phyloP scores from a whole-genome alignment of 192 early-diverging fungal genomes.

The Lunasporangiospora selenospora region DNA sequence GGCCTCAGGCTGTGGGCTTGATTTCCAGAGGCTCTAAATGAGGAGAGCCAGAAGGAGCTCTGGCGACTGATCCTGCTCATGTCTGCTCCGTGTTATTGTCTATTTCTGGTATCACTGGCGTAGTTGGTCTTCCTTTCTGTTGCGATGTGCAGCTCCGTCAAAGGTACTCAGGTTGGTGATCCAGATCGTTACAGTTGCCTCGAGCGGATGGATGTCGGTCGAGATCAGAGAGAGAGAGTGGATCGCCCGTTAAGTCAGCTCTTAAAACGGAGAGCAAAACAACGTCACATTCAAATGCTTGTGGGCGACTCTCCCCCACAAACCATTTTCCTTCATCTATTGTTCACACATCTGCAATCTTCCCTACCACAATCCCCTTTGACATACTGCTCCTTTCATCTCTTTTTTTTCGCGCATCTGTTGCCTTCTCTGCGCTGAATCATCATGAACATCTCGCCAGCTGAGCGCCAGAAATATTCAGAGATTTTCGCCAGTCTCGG shows the following conservation, averaged over 20 bases:
- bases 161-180: too few species aligned
- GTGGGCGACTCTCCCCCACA: background rate
- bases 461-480: slow-evolving; percentile 58
- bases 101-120: too few species aligned
- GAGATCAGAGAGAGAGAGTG: too few species aligned
- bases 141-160: too few species aligned
- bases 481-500: slow-evolving; percentile 61
- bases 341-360: background rate
- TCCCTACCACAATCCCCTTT: background rate
- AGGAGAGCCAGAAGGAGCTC: slow-evolving; percentile 10
- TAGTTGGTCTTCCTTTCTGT: too few species aligned
- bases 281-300: slow-evolving; percentile 10
- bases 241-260: too few species aligned
- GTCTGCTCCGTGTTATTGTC: too few species aligned
- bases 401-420: background rate
- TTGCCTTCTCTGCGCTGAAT: background rate
- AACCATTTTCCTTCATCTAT: background rate
- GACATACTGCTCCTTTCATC: too few species aligned
- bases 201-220: too few species aligned
- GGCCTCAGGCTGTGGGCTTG: background rate
- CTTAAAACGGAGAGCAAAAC: too few species aligned
- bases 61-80: slow-evolving; percentile 32
- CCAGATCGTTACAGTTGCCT: too few species aligned
- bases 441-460: slow-evolving; percentile 52
- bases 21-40: slow-evolving; percentile 5